Evolutionary conservation across 202 grass and related monocot genomes (phyloP).

Genomic region (Brachypodium distachyon): DNA sequence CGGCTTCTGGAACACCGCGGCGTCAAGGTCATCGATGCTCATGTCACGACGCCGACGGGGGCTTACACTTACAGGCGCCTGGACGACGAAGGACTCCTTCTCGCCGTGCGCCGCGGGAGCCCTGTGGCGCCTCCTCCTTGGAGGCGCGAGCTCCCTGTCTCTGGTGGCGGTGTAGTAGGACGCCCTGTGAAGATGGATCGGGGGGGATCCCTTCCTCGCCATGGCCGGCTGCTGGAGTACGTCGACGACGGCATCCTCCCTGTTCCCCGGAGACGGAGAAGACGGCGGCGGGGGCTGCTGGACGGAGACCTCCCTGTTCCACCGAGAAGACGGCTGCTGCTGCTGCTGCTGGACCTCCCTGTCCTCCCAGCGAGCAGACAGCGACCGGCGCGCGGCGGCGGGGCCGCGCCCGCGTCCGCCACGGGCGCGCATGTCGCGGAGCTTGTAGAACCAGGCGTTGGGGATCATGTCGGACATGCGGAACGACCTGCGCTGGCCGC

Average conservation of each 20-base stretch:
- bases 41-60: slow-evolving; percentile 11
- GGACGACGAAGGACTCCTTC: not conserved
- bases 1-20: not conserved
- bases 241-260: not conserved
- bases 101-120: no score
- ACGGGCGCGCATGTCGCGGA: slow-evolving; percentile 60
- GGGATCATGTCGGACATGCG: slow-evolving; percentile 79
- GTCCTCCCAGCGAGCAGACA: not conserved
- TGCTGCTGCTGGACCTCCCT: not conserved
- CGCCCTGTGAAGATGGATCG: slow-evolving; percentile 39
- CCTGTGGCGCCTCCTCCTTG: slow-evolving; percentile 17
- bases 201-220: not conserved
- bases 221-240: not conserved
- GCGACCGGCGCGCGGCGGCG: not conserved
- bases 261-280: not conserved
- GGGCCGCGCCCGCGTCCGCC: not conserved
- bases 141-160: not conserved
- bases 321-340: not conserved
- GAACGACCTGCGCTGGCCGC: slow-evolving; percentile 26
- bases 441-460: slow-evolving; percentile 86
- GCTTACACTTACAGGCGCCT: not conserved
- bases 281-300: not conserved
- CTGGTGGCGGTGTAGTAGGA: slow-evolving; percentile 64
- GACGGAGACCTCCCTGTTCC: not conserved
- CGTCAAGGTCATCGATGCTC: not conserved